A percentile compares a stretch with the other conserved stretches of the same genome.
Conservation (phyloP, 495 filamentous ascomycete genomes). For the Apiosordaria backusii region DNA sequence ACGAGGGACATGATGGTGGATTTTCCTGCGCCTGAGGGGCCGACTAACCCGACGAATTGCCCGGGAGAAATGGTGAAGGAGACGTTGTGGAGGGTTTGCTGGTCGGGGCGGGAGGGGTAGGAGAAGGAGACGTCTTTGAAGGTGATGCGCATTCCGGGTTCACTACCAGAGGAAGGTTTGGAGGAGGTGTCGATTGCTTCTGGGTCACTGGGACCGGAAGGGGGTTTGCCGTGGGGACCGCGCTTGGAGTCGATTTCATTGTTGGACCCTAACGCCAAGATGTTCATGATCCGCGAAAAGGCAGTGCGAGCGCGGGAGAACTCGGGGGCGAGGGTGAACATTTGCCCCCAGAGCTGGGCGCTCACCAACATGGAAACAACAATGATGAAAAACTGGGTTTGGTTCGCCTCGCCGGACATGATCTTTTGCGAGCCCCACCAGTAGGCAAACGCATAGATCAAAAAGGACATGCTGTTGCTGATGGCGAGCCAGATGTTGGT, state of each 20-base stretch:
- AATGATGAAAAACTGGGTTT: conserved; percentile 78
- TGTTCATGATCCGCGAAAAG: conserved; percentile 21
- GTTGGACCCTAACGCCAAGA: conserved; percentile 21
- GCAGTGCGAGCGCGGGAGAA: conserved; percentile 29
- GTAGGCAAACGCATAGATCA: conserved; percentile 73
- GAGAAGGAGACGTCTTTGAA: conserved; percentile 55
- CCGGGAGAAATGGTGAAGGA: conserved; percentile 58
- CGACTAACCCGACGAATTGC: conserved; percentile 65
- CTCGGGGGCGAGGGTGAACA: conserved; percentile 35
- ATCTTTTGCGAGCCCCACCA: conserved; percentile 75
- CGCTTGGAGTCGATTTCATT: conserved; percentile 15
- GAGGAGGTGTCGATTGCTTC: conserved; percentile 52
- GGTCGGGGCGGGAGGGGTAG: conserved; percentile 55
- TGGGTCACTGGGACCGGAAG: conserved; percentile 20
- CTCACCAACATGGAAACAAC: conserved; percentile 50
- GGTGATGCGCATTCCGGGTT: conserved; percentile 48
- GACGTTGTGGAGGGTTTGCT: conserved; percentile 47
- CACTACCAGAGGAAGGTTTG: conserved; percentile 53
- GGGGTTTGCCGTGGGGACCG: not conserved
- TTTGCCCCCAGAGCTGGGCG: conserved; percentile 32
- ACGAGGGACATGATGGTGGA: conserved; percentile 63
- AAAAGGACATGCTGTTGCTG: conserved; percentile 72
- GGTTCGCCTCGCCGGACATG: conserved; percentile 56
- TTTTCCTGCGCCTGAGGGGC: conserved; percentile 71
- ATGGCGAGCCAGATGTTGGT: conserved; percentile 59